Percentiles rank a stretch among this genome's conserved stretches.
Conservation (phyloP, 2,329 filamentous ascomycete species). For the Ophiostoma fasciatum region DNA sequence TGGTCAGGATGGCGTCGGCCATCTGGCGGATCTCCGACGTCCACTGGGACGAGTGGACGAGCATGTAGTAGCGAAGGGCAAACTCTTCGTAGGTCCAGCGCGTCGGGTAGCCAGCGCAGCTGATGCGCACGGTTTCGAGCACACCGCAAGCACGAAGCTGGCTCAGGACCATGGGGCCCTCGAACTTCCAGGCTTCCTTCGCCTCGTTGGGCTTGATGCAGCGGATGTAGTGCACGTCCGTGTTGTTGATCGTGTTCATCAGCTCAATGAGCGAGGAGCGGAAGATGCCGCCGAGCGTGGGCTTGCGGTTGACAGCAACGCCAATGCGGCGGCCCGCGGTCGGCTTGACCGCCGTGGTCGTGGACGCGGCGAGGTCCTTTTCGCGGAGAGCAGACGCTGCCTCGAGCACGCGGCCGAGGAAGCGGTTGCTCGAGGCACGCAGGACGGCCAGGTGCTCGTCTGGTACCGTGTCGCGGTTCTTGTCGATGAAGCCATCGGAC, state of each 20-base stretch:
- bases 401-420: conserved; percentile 71
- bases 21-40: conserved; percentile 87
- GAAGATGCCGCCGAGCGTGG: conserved; percentile 95
- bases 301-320: conserved; percentile 87
- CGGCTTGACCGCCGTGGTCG: conserved; percentile 61
- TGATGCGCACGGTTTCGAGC: conserved; percentile 93
- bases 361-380: conserved; percentile 57
- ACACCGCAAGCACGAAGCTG: conserved; percentile 97
- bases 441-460: conserved; percentile 96
- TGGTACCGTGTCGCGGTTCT: conserved; percentile 96
- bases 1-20: conserved; percentile 81
- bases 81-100: conserved; percentile 99
- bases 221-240: conserved; percentile 96
- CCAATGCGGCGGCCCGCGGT: conserved; percentile 74
- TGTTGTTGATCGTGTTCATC: conserved; percentile 95
- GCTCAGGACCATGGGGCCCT: conserved; percentile 96
- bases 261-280: conserved; percentile 95
- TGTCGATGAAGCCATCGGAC: conserved; percentile 97
- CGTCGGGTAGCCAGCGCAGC: conserved; percentile 91
- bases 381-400: conserved; percentile 78
- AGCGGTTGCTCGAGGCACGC: conserved; percentile 67
- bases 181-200: conserved; percentile 94
- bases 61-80: conserved; percentile 93
- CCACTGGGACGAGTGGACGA: conserved; percentile 80
- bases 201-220: conserved; percentile 98